A percentile compares a stretch with the other conserved stretches of the same genome.
These are phyloP conservation scores for Talaromyces sp. DNA, from an alignment of 2,329 filamentous ascomycete species.

Conservation along the genomic window DNA sequence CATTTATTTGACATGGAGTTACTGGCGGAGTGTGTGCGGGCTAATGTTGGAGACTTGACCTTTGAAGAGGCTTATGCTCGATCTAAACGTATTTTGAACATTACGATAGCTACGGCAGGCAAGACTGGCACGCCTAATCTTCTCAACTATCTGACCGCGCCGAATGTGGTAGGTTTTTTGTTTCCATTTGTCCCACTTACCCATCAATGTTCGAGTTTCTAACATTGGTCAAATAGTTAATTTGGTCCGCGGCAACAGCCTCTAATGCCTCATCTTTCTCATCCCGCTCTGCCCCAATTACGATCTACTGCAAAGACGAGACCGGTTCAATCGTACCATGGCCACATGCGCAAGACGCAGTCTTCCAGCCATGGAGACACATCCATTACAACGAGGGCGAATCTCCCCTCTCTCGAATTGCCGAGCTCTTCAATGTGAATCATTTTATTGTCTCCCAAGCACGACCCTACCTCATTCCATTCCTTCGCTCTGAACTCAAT, in stretches of 20 bases:
- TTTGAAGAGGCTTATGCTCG: constrained; percentile 90
- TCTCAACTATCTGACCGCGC: constrained; percentile 89
- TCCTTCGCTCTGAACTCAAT: constrained; percentile 79
- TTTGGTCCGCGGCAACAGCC: constrained; percentile 48
- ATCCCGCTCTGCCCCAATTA: constrained; percentile 66
- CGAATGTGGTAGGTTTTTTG: constrained; percentile 73
- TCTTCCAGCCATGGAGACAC: constrained; percentile 70
- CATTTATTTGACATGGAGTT: constrained; percentile 83
- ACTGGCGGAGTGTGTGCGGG: constrained; percentile 78
- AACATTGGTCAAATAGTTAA: constrained; percentile 57
- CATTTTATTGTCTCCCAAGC: constrained; percentile 95
- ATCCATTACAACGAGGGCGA: constrained; percentile 68
- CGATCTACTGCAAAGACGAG: constrained; percentile 77
- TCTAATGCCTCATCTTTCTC: constrained; percentile 57
- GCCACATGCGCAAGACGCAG: constrained; percentile 62
- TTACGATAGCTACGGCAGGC: constrained; percentile 78
- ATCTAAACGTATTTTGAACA: constrained; percentile 86
- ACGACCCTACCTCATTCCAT: constrained; percentile 83
- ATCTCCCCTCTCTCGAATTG: constrained; percentile 69
- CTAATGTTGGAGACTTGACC: constrained; percentile 84
- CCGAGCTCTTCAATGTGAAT: constrained; percentile 88
- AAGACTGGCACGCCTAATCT: constrained; percentile 78
- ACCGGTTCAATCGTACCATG: constrained; percentile 73
- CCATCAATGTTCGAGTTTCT: background rate
- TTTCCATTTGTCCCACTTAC: background rate